These are phyloP conservation scores for Trichoderma koningii DNA, from an alignment of 2,329 filamentous ascomycete genomes.

Conservation along the genomic window DNA sequence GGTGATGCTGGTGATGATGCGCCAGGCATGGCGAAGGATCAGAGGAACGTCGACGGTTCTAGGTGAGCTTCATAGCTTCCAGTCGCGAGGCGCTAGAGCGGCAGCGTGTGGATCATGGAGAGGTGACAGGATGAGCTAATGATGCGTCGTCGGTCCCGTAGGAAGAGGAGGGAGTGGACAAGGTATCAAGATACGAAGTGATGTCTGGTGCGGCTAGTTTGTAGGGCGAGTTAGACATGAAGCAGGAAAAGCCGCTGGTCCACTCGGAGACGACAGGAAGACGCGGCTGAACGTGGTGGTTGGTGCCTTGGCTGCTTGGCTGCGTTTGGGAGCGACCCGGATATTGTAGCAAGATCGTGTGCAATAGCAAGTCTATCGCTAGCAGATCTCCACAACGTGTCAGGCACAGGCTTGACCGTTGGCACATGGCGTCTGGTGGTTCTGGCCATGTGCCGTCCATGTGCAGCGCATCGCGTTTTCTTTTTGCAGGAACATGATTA, in stretches of 20 bases:
- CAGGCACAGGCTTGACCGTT: too few species aligned
- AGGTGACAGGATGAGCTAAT: slow-evolving; percentile 14
- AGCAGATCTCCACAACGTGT: neutral
- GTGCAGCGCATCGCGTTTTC: too few species aligned
- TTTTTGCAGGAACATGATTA: too few species aligned
- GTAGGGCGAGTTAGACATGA: neutral
- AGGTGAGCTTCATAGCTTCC: slow-evolving; percentile 18
- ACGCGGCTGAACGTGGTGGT: neutral
- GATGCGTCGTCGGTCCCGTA: neutral
- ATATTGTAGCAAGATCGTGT: neutral
- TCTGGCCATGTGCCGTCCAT: too few species aligned
- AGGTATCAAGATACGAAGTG: neutral
- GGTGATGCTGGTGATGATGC: slow-evolving; percentile 7
- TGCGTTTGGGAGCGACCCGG: slow-evolving; percentile 1
- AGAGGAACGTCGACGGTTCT: neutral
- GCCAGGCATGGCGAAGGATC: slow-evolving; percentile 10
- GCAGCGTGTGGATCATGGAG: slow-evolving; percentile 4
- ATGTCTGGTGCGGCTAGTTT: neutral
- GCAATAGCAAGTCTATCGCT: neutral
- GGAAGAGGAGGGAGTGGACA: neutral
- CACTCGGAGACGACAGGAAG: neutral
- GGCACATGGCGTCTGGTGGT: too few species aligned
- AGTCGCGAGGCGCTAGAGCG: slow-evolving; percentile 7
- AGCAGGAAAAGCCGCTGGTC: neutral
- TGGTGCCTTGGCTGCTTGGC: neutral